Evolutionary conservation across 2,329 filamentous ascomycete species (phyloP).

Genomic region (Colletotrichum plurivorum): DNA sequence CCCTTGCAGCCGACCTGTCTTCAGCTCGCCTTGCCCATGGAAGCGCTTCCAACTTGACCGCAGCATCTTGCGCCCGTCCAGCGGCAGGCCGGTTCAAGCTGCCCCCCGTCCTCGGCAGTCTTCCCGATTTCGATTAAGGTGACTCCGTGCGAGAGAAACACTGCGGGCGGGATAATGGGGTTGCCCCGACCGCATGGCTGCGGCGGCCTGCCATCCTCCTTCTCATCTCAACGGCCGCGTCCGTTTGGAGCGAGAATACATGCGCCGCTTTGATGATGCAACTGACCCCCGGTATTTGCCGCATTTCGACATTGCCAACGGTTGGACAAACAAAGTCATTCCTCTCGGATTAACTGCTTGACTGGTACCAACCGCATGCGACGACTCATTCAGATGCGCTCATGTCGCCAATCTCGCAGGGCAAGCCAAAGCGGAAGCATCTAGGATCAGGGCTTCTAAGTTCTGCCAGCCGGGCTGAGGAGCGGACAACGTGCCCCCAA

Average conservation of each 20-base stretch:
- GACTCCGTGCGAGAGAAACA: conserved; percentile 15
- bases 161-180: neutral
- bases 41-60: conserved; percentile 11
- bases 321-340: no score
- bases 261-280: neutral
- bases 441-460: conserved; percentile 26
- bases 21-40: conserved; percentile 7
- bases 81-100: neutral
- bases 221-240: conserved; percentile 10
- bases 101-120: conserved; percentile 22
- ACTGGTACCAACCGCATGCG: conserved; percentile 8
- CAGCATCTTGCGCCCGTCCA: conserved; percentile 1
- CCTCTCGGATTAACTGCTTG: neutral
- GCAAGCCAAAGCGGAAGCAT: conserved; percentile 15
- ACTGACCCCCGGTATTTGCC: neutral
- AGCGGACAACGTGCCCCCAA: conserved; percentile 34
- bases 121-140: conserved; percentile 17
- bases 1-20: conserved; percentile 10
- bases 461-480: conserved; percentile 7
- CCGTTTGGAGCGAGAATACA: neutral
- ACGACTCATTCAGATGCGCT: conserved; percentile 18
- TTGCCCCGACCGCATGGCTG: conserved; percentile 14
- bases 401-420: conserved; percentile 31
- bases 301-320: neutral
- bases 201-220: neutral